Evolutionary conservation across 805 yeast species (phyloP).

Genomic region (Maudiozyma bulderi): DNA sequence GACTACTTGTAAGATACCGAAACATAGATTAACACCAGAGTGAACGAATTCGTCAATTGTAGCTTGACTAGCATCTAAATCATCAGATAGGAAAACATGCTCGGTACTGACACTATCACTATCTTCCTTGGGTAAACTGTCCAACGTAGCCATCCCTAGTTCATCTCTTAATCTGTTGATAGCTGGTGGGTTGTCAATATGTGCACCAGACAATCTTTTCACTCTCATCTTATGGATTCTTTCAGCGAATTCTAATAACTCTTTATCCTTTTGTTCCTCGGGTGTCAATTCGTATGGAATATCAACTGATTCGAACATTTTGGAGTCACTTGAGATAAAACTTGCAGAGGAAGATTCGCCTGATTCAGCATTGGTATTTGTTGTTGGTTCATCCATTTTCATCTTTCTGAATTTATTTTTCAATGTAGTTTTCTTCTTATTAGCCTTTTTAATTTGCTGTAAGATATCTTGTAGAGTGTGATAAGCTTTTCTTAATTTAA

Average conservation of each 20-base stretch:
- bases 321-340: constrained; percentile 30
- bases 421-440: constrained; percentile 10
- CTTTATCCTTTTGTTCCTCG: constrained; percentile 41
- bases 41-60: constrained; percentile 85
- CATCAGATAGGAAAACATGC: constrained; percentile 11
- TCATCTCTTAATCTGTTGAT: constrained; percentile 35
- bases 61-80: constrained; percentile 29
- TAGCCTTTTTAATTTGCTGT: constrained; percentile 36
- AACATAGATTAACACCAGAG: constrained; percentile 83
- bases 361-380: background rate
- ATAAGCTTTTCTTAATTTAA: constrained; percentile 80
- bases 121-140: constrained; percentile 2
- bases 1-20: constrained; percentile 86
- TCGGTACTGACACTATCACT: background rate
- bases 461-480: constrained; percentile 75
- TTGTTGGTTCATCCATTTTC: background rate
- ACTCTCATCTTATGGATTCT: constrained; percentile 53
- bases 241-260: constrained; percentile 46
- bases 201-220: constrained; percentile 59
- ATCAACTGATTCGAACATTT: constrained; percentile 30
- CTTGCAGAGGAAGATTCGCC: constrained; percentile 16
- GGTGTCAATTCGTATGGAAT: constrained; percentile 24
- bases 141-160: constrained; percentile 31
- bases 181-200: constrained; percentile 49
- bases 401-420: constrained; percentile 3